Conservation (phyloP, 495 filamentous ascomycete species). For the Pyronema omphalodes region DNA sequence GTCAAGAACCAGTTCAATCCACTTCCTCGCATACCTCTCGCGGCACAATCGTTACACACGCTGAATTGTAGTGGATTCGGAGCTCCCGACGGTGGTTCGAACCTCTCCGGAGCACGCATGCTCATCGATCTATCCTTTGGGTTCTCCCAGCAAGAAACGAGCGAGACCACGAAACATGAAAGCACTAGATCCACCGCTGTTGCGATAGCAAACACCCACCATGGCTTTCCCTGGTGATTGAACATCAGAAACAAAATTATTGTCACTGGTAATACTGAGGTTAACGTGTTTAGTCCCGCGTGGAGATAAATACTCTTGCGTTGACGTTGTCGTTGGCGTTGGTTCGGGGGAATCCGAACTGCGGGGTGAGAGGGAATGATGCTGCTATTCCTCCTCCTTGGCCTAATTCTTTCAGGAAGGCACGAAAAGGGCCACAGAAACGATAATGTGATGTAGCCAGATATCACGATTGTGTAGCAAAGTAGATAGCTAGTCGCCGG, state of each 20-base stretch:
- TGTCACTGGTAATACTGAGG: not conserved
- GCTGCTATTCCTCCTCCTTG: too few species aligned
- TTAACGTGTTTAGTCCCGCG: not conserved
- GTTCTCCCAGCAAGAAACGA: not conserved
- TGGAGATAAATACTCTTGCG: not conserved
- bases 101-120: too few species aligned
- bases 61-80: too few species aligned
- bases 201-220: not conserved
- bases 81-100: too few species aligned
- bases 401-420: too few species aligned
- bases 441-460: not conserved
- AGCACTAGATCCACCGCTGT: not conserved
- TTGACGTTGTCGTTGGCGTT: not conserved
- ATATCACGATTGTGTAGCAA: not conserved
- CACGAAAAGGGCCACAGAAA: not conserved
- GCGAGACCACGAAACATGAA: not conserved
- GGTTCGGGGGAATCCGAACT: not conserved
- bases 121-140: too few species aligned
- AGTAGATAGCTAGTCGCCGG: not conserved
- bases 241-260: not conserved
- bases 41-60: too few species aligned
- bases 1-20: too few species aligned
- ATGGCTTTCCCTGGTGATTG: not conserved
- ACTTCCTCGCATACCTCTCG: too few species aligned
- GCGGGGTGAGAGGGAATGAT: too few species aligned